Base-by-base conservation (phyloP, 805 yeast species). In the Metschnikowia kofuensis region DNA sequence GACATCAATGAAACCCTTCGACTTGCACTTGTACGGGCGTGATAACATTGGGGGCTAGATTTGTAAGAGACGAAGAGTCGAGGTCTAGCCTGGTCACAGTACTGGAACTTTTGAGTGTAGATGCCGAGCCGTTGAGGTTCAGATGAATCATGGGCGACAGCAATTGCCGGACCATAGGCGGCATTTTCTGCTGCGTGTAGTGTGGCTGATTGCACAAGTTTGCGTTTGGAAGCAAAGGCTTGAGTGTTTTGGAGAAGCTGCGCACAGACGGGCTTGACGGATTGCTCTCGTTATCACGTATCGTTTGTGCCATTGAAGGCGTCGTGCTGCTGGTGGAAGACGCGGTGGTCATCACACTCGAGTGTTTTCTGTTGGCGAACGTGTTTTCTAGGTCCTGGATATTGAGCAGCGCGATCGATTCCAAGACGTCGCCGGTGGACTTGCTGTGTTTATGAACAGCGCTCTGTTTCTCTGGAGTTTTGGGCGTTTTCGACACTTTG, bases 11-110 rank as follows among this genome's bases (percentile, higher is more conserved):
- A 32, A 57, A 57, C 4, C 61, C 61, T 38, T 57, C 61, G 2
- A 57, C 61, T 26, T 54, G 61, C 16, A 72, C 77, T 47, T 71
- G 77, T 10, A 73, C 67, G 8, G 70, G 73, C 0, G 77, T 69
- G 10, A 73, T 63, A 6, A 72, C 67, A 47, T 62, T 70, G 1
- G 76, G 75, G 4, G 76, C 58, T 26, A 58, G 52, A 10, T 59
- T 55, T 35, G 56, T 61, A 16, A 58, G 55, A 7, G 63, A 47
- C n/a, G 64, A 40, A 10, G 64, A 44, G 29, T 66, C 70, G 28
- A 67, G 47, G 34, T 68, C 72, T 14, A 67, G 48, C 44, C 68
- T 62, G 7, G 59, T 57, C 45, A 69, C 51, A 1, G 75, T 69
- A 13, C 65, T 56, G 9, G 74, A 67, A 43, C 68, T 63, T 47